Evolutionary conservation across 1,284 basidiomycete species (phyloP).

Genomic region (Kalmanozyma brasiliensis): DNA sequence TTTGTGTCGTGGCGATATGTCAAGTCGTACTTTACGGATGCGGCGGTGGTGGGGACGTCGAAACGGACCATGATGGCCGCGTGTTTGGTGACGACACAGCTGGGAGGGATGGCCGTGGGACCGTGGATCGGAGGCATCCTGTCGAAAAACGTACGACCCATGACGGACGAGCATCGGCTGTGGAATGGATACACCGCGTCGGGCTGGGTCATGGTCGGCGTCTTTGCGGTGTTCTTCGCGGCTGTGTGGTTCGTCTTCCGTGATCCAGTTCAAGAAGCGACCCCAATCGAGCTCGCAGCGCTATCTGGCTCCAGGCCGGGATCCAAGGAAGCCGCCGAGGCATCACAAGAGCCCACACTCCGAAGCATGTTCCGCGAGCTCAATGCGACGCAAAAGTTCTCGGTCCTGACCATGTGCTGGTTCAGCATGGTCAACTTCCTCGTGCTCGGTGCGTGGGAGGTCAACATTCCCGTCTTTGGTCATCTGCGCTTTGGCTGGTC

Average conservation of each 20-base stretch:
- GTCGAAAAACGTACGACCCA: constrained; percentile 28
- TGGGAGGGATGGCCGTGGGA: constrained; percentile 49
- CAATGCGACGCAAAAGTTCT: constrained; percentile 34
- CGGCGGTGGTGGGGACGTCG: constrained; percentile 32
- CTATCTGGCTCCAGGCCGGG: not conserved
- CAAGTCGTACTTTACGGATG: constrained; percentile 49
- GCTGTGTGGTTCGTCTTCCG: constrained; percentile 26
- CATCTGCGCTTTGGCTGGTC: constrained; percentile 38
- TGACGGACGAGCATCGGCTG: constrained; percentile 31
- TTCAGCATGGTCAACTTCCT: constrained; percentile 53
- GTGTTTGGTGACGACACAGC: constrained; percentile 48
- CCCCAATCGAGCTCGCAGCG: constrained; percentile 12
- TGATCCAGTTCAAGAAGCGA: constrained; percentile 15
- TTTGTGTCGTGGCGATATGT: constrained; percentile 50
- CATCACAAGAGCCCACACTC: constrained; percentile 16
- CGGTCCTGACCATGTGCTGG: constrained; percentile 52
- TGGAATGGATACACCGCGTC: constrained; percentile 50
- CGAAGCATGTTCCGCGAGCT: constrained; percentile 33
- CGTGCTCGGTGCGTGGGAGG: constrained; percentile 50
- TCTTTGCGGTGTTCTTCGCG: constrained; percentile 34
- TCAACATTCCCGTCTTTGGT: constrained; percentile 50
- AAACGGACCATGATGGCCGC: constrained; percentile 49
- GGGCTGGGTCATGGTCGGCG: constrained; percentile 49
- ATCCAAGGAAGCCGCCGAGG: not conserved
- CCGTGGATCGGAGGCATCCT: constrained; percentile 44